Conservation (phyloP, 495 filamentous ascomycete species). For the Xylaria intraflava region DNA sequence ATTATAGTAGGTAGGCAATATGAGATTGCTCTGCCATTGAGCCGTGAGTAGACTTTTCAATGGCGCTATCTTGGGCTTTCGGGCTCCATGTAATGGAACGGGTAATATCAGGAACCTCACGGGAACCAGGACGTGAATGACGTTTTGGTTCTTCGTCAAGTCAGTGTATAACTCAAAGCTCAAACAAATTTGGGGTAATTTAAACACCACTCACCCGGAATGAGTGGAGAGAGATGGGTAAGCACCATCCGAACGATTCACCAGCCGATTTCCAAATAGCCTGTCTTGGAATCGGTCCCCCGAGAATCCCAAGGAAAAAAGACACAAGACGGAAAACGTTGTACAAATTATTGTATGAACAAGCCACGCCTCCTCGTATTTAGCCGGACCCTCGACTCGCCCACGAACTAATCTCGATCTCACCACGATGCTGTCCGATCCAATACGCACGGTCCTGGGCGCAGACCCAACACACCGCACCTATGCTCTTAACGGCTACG, state of each 20-base stretch:
- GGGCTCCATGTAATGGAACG: neutral
- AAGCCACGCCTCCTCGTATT: neutral
- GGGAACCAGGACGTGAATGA: neutral
- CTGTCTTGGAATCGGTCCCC: no score
- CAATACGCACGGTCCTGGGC: slow-evolving; percentile 19
- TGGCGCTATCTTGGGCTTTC: neutral
- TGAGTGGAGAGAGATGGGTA: no score
- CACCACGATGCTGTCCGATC: slow-evolving; percentile 1
- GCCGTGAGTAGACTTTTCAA: neutral
- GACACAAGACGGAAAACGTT: no score
- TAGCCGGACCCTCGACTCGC: neutral
- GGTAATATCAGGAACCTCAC: neutral
- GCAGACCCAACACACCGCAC: slow-evolving; percentile 31
- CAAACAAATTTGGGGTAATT: neutral
- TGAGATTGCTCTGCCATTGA: neutral
- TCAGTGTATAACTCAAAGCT: neutral
- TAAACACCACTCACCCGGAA: no score
- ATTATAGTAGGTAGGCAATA: neutral
- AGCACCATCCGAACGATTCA: neutral
- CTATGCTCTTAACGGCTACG: slow-evolving; percentile 35
- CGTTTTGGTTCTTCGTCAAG: neutral
- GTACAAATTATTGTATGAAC: neutral
- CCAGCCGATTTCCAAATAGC: neutral
- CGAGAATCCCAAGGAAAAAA: no score
- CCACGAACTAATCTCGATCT: neutral